These are phyloP conservation scores for Russula sp. DNA, from an alignment of 768 basidiomycete species.

Conservation along the genomic window DNA sequence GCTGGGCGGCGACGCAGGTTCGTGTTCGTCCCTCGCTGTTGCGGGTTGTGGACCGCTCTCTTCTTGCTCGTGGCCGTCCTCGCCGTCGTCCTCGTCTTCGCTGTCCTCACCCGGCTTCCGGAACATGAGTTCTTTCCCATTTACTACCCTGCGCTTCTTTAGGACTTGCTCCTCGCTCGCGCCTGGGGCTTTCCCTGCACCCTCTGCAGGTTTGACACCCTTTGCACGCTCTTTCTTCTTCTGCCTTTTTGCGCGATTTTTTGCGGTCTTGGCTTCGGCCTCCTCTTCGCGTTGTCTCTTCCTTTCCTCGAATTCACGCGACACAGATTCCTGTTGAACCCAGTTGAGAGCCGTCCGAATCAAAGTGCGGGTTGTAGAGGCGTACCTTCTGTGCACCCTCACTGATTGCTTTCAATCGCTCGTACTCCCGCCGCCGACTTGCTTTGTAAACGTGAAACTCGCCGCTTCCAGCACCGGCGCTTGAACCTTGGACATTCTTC, in stretches of 20 bases:
- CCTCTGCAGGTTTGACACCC: conserved; percentile 29
- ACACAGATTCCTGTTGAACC: conserved; percentile 55
- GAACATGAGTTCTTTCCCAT: conserved; percentile 65
- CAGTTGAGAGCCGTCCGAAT: neutral
- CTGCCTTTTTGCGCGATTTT: conserved; percentile 89
- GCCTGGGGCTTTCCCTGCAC: conserved; percentile 28
- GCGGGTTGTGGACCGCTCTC: conserved; percentile 27
- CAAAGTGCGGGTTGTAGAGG: conserved; percentile 6
- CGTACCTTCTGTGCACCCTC: conserved; percentile 72
- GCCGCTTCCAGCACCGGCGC: conserved; percentile 94
- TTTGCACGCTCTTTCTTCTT: conserved; percentile 82
- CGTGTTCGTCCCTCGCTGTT: neutral
- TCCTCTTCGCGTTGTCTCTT: conserved; percentile 62
- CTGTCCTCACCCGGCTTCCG: conserved; percentile 46
- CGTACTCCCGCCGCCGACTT: conserved; percentile 88
- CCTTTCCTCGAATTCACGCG: conserved; percentile 68
- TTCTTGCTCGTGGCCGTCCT: conserved; percentile 20
- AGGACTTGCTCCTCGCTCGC: conserved; percentile 39
- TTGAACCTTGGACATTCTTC: conserved; percentile 98
- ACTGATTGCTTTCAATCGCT: conserved; percentile 85
- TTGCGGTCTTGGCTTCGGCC: conserved; percentile 86
- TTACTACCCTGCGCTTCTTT: conserved; percentile 79
- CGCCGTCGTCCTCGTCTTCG: conserved; percentile 35
- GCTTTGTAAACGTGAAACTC: conserved; percentile 99
- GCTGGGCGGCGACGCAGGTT: conserved; percentile 4